A percentile compares a stretch with the other conserved stretches of the same genome.
Evolutionary conservation across 2,329 filamentous ascomycete genomes (phyloP).

Genomic region (Alternaria atra): DNA sequence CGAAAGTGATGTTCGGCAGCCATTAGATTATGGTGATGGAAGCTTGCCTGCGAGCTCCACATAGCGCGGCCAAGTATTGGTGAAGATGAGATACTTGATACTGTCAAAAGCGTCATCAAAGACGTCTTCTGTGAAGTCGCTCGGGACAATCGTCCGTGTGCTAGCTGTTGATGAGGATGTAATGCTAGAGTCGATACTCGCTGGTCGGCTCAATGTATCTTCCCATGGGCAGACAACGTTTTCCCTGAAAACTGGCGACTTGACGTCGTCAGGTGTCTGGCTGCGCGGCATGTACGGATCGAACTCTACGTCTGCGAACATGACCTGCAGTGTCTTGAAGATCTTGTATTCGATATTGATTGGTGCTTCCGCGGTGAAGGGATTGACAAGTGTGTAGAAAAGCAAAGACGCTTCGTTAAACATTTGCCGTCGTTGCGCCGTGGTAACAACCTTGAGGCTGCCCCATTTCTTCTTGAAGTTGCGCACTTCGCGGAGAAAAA

Average conservation of each 20-base stretch:
- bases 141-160: constrained; percentile 42
- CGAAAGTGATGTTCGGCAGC: background rate
- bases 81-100: constrained; percentile 52
- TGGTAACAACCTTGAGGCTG: constrained; percentile 35
- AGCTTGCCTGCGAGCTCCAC: constrained; percentile 41
- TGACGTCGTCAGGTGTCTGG: constrained; percentile 32
- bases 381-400: constrained; percentile 51
- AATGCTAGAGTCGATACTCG: constrained; percentile 41
- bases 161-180: constrained; percentile 36
- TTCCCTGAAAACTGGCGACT: constrained; percentile 35
- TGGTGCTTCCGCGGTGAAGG: constrained; percentile 48
- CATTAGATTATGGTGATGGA: constrained; percentile 2
- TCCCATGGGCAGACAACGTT: constrained; percentile 53
- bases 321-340: constrained; percentile 45
- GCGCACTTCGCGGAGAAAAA: constrained; percentile 51
- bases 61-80: constrained; percentile 51
- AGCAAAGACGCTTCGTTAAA: constrained; percentile 50
- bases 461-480: constrained; percentile 51
- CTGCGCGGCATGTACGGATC: constrained; percentile 47
- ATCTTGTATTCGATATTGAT: constrained; percentile 54
- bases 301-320: constrained; percentile 46
- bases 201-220: constrained; percentile 43
- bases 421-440: constrained; percentile 47
- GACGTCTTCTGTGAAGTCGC: constrained; percentile 45
- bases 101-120: constrained; percentile 50